phyloP scores from a whole-genome alignment of 2,329 filamentous ascomycete species.

The Cladorrhinum sp. region DNA sequence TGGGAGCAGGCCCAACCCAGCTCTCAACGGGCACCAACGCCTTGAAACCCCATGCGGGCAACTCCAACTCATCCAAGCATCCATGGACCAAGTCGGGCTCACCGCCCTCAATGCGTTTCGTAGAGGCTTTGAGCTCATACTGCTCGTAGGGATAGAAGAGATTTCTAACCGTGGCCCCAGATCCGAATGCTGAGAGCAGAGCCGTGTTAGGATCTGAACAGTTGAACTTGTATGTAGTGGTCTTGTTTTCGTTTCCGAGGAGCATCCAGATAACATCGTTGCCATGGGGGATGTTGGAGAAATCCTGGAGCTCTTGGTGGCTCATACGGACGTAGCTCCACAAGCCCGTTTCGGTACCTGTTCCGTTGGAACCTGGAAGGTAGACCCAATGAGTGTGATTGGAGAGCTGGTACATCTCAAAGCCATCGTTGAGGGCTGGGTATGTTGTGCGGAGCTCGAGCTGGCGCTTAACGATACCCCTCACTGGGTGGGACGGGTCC shows the following conservation, averaged over 20 bases:
- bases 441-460: slow-evolving; percentile 56
- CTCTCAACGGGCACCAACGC: slow-evolving; percentile 54
- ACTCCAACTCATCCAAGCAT: slow-evolving; percentile 49
- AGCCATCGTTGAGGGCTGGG: slow-evolving; percentile 59
- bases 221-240: slow-evolving; percentile 50
- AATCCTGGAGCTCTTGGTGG: slow-evolving; percentile 43
- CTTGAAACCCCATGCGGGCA: slow-evolving; percentile 55
- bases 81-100: slow-evolving; percentile 48
- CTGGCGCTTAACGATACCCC: slow-evolving; percentile 60
- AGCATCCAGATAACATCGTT: slow-evolving; percentile 49
- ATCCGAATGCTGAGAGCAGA: slow-evolving; percentile 54
- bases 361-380: slow-evolving; percentile 50
- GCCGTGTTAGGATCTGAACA: slow-evolving; percentile 40
- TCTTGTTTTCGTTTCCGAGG: slow-evolving; percentile 49
- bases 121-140: slow-evolving; percentile 45
- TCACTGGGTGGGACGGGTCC: slow-evolving; percentile 59
- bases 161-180: slow-evolving; percentile 56
- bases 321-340: slow-evolving; percentile 59
- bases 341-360: slow-evolving; percentile 50
- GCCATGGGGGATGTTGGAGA: slow-evolving; percentile 12
- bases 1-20: slow-evolving; percentile 50
- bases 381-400: slow-evolving; percentile 52
- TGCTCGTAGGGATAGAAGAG: slow-evolving; percentile 62
- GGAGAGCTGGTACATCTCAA: slow-evolving; percentile 52
- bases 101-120: slow-evolving; percentile 44